Base-by-base conservation (phyloP, 1,284 basidiomycete species). In the Schizophyllum commune region DNA sequence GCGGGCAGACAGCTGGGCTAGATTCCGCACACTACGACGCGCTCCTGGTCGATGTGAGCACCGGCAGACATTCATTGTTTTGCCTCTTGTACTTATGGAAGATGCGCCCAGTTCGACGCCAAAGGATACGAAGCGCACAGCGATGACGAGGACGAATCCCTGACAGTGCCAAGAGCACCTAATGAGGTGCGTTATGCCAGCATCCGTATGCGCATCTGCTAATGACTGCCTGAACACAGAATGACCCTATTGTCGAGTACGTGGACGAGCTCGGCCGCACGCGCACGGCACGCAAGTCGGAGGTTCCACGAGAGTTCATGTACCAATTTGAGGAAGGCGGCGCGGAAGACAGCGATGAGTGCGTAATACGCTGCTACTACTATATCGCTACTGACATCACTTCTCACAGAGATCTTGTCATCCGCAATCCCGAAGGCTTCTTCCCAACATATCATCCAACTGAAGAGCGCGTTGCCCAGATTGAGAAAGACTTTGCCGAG, bases 361-460 rank as follows among this genome's bases (percentile, higher is more conserved):
- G 70, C 62, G 84, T 77, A 33, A 8, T 27, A 32, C 58, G 8
- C 9, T 4, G 39, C n/a, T 54, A 32, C 32, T 4, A 51, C n/a
- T 54, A 32, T 33, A 60, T 60, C 60, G 56, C 51, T 61, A 61
- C 32, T 55, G 56, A n/a, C 34, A 60, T 6, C 17, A 47, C 39
- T 47, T 17, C 39, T 58, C 56, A 17, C 62, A 91, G 89, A 67
- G 80, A 85, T 65, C 79, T 87, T 61, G 75, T 80, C 47, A 80
- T 81, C 60, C 71, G 86, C 59, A 91, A 95, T 66, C 86, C 88
- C 4, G 78, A 81, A 67, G 88, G 83, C 69, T 85, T 83, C 76
- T 98, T 95, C 73, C 94, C 94, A 0, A 84, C 90, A 0, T 97
- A 94, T 68, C 84, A 89, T 68, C 92, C 91, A 5, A 85, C 90